A percentile compares a stretch with the other conserved stretches of the same genome.
These are phyloP conservation scores for Floccularia luteovirens DNA, from an alignment of 768 basidiomycete species.

Conservation along the genomic window DNA sequence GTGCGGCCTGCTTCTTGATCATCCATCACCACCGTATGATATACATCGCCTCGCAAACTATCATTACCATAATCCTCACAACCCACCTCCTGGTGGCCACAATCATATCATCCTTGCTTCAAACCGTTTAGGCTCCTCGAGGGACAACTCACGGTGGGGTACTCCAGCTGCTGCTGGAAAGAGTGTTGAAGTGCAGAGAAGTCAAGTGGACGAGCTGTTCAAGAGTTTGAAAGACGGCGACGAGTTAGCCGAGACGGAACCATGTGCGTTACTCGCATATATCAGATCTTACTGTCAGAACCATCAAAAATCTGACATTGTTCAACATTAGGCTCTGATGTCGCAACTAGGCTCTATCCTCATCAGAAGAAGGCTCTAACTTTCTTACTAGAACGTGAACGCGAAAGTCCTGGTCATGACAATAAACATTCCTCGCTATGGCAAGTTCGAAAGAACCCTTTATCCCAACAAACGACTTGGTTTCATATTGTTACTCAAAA, in stretches of 20 bases:
- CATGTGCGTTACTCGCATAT: slow-evolving; percentile 43
- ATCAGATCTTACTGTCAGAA: no score
- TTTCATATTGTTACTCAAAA: slow-evolving; percentile 79
- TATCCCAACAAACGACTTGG: slow-evolving; percentile 49
- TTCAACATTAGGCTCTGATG: slow-evolving; percentile 41
- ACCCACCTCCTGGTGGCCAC: slow-evolving; percentile 67
- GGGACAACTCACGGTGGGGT: slow-evolving; percentile 44
- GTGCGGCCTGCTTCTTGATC: slow-evolving; percentile 65
- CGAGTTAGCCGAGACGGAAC: slow-evolving; percentile 80
- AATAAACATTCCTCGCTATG: slow-evolving; percentile 65
- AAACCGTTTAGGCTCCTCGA: slow-evolving; percentile 25
- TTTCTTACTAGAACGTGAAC: slow-evolving; percentile 85
- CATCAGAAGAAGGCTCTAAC: slow-evolving; percentile 98
- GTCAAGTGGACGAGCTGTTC: slow-evolving; percentile 92
- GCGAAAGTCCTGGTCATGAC: slow-evolving; percentile 48
- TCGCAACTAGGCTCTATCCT: slow-evolving; percentile 86
- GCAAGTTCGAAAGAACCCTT: slow-evolving; percentile 47
- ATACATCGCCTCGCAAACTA: slow-evolving; percentile 48
- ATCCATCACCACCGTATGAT: slow-evolving; percentile 69
- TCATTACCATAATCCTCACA: slow-evolving; percentile 87
- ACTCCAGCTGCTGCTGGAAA: slow-evolving; percentile 54
- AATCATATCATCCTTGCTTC: slow-evolving; percentile 30
- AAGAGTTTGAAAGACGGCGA: slow-evolving; percentile 82
- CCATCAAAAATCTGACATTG: no score
- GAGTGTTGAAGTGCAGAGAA: slow-evolving; percentile 85